A percentile compares a stretch with the other conserved stretches of the same genome.
These are phyloP conservation scores for Triangularia setosa DNA, from an alignment of 2,329 filamentous ascomycete genomes.

Conservation along the genomic window DNA sequence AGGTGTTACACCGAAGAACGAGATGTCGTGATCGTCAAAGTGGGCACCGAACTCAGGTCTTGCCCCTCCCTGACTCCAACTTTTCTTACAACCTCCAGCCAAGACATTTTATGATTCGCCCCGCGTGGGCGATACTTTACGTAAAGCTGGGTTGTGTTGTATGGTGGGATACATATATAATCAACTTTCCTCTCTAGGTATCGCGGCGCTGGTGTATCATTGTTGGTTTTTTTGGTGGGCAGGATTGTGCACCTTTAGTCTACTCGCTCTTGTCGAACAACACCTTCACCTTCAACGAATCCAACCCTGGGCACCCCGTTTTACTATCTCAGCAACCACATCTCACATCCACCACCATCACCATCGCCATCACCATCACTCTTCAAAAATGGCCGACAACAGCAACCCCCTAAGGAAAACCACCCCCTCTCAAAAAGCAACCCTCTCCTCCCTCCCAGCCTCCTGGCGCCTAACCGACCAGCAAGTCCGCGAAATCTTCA, in stretches of 20 bases:
- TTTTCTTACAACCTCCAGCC: background rate
- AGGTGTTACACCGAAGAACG: background rate
- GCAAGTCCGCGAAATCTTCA: conserved; percentile 19
- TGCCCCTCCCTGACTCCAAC: background rate
- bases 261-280: no score
- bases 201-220: background rate
- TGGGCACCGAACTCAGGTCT: background rate
- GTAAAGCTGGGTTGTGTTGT: background rate
- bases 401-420: background rate
- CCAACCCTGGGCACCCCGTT: no score
- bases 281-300: background rate
- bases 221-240: background rate
- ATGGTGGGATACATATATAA: background rate
- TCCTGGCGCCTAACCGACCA: conserved; percentile 17
- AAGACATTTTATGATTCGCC: background rate
- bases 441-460: conserved; percentile 9
- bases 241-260: no score
- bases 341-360: background rate
- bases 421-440: background rate
- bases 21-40: background rate
- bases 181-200: background rate
- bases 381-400: background rate
- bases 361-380: background rate
- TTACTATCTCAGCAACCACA: background rate
- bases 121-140: background rate